These are phyloP conservation scores for Lentinus tigrinus DNA, from an alignment of 768 basidiomycete genomes.

Conservation along the genomic window DNA sequence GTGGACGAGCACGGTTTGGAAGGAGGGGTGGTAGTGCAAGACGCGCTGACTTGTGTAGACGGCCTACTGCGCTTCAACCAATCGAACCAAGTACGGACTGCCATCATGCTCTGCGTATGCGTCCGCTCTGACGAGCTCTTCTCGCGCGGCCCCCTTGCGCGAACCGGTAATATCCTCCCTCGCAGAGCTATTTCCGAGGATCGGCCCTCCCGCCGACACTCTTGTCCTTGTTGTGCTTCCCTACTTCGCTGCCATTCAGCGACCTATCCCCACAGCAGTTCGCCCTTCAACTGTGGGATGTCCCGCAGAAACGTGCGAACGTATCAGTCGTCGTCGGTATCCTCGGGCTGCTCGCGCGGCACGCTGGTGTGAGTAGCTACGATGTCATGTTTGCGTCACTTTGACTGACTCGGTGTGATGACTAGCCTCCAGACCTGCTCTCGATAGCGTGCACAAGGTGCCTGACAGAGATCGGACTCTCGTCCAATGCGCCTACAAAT, in stretches of 20 bases:
- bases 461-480: constrained; percentile 82
- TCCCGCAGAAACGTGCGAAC: constrained; percentile 77
- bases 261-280: constrained; percentile 81
- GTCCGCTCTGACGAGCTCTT: constrained; percentile 8
- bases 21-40: constrained; percentile 82
- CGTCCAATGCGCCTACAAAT: constrained; percentile 88
- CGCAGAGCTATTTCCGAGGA: constrained; percentile 94
- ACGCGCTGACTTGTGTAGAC: constrained; percentile 84
- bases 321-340: constrained; percentile 76
- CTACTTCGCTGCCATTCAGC: constrained; percentile 55
- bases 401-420: background rate
- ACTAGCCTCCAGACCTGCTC: constrained; percentile 50
- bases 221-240: constrained; percentile 70
- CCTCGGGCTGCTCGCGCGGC: constrained; percentile 73
- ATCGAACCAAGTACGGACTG: constrained; percentile 77
- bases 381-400: background rate
- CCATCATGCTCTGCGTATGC: constrained; percentile 12
- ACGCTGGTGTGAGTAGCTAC: constrained; percentile 39
- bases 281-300: constrained; percentile 94
- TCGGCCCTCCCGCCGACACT: constrained; percentile 70
- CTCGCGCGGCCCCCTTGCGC: constrained; percentile 7
- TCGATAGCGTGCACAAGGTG: constrained; percentile 64
- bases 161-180: background rate
- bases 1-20: constrained; percentile 88
- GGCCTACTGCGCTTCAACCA: constrained; percentile 88